phyloP scores from a whole-genome alignment of 805 yeast species.

The Gaillardinia entomophila region DNA sequence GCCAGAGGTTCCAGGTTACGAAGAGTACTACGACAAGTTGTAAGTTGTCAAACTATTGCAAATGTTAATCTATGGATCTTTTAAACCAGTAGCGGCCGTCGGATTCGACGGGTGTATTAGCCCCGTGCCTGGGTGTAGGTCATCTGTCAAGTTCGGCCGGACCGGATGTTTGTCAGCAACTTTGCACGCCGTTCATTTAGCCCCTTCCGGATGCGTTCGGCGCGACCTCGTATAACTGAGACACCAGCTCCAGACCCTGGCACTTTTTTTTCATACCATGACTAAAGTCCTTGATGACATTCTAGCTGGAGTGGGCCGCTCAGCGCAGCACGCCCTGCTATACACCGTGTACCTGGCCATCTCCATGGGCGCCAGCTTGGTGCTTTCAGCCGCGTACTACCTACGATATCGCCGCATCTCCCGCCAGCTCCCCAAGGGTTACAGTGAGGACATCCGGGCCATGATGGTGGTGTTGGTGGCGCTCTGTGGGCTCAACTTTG shows the following conservation, averaged over 20 bases:
- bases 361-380: background rate
- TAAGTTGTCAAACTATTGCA: slow-evolving; percentile 27
- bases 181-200: background rate
- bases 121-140: slow-evolving; percentile 4
- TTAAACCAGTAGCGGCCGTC: slow-evolving; percentile 2
- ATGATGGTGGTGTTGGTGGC: slow-evolving; percentile 1
- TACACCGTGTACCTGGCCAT: background rate
- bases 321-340: too few species aligned
- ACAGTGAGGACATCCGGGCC: slow-evolving; percentile 3
- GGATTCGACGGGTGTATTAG: too few species aligned
- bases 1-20: slow-evolving; percentile 98
- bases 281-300: too few species aligned
- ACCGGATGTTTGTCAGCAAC: background rate
- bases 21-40: slow-evolving; percentile 95
- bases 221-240: too few species aligned
- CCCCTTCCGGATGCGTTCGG: too few species aligned
- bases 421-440: slow-evolving; percentile 3
- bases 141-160: background rate
- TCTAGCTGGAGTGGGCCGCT: too few species aligned
- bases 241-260: too few species aligned
- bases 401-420: slow-evolving; percentile 3
- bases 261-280: too few species aligned
- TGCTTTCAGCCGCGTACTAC: slow-evolving; percentile 1
- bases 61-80: slow-evolving; percentile 3
- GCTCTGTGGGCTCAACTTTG: slow-evolving; percentile 4